A percentile compares a stretch with the other conserved stretches of the same genome.
phyloP scores from a whole-genome alignment of 208 protist species.

The Lotmaria passim region DNA sequence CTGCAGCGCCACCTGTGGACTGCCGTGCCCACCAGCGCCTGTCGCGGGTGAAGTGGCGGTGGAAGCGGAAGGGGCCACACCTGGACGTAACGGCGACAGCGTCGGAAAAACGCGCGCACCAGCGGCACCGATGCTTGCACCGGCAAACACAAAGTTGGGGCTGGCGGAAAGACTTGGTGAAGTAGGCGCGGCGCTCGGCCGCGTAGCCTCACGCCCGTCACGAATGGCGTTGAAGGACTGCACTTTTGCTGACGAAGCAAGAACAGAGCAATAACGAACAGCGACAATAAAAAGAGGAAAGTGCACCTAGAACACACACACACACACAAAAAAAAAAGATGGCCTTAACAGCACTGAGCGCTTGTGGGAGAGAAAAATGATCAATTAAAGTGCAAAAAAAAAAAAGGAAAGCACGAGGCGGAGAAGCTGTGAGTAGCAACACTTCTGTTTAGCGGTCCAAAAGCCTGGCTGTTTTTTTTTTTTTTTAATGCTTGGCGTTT shows the following conservation, averaged over 20 bases:
- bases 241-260: conserved; percentile 14
- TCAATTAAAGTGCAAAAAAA: neutral
- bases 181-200: neutral
- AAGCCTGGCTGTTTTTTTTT: too few species aligned
- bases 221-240: conserved; percentile 2
- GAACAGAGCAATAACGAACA: conserved; percentile 18
- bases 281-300: conserved; percentile 9
- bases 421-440: neutral
- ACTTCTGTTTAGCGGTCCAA: too few species aligned
- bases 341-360: too few species aligned
- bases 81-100: too few species aligned
- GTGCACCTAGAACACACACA: neutral
- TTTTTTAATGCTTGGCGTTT: too few species aligned
- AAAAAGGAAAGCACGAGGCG: neutral
- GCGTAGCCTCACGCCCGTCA: conserved; percentile 4
- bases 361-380: too few species aligned
- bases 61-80: too few species aligned
- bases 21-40: neutral
- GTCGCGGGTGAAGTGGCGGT: neutral
- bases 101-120: neutral
- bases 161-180: neutral
- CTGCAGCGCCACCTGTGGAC: conserved; percentile 8
- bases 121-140: neutral
- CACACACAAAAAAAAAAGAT: too few species aligned
- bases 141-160: neutral